Evolutionary conservation across 495 filamentous ascomycete genomes (phyloP).

Genomic region (Penicillium riverlandense): DNA sequence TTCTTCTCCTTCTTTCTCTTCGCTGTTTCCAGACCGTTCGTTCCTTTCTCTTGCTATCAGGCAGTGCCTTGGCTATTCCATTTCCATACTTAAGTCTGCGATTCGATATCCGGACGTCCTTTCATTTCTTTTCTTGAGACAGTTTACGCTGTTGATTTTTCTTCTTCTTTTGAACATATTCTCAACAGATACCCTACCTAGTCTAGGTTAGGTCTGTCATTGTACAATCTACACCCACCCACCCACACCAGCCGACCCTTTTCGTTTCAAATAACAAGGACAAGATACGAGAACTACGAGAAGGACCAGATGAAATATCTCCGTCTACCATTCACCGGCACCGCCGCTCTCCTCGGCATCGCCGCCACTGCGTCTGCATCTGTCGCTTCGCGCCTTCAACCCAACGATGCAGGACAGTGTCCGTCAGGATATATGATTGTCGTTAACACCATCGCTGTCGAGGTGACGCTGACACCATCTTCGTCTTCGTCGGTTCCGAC

Average conservation of each 20-base stretch:
- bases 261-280: too few relatives aligned
- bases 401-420: conserved; percentile 16
- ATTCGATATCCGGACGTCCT: conserved; percentile 29
- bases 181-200: too few relatives aligned
- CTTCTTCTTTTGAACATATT: background rate
- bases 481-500: conserved; percentile 2
- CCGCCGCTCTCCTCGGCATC: conserved; percentile 22
- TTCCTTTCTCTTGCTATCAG: background rate
- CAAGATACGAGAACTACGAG: too few relatives aligned
- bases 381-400: conserved; percentile 8
- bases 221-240: background rate
- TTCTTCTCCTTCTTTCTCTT: conserved; percentile 1
- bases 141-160: background rate
- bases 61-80: background rate
- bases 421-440: conserved; percentile 23
- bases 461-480: conserved; percentile 13
- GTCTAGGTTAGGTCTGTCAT: background rate
- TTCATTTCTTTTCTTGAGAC: conserved; percentile 19
- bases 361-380: conserved; percentile 23
- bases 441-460: conserved; percentile 17
- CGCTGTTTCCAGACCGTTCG: conserved; percentile 2
- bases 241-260: background rate
- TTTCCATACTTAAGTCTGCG: conserved; percentile 14
- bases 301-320: conserved; percentile 27
- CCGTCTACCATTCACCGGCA: conserved; percentile 16